A percentile compares a stretch with the other conserved stretches of the same genome.
Conservation (phyloP, 768 basidiomycete genomes). For the Psilocybe cubensis region DNA sequence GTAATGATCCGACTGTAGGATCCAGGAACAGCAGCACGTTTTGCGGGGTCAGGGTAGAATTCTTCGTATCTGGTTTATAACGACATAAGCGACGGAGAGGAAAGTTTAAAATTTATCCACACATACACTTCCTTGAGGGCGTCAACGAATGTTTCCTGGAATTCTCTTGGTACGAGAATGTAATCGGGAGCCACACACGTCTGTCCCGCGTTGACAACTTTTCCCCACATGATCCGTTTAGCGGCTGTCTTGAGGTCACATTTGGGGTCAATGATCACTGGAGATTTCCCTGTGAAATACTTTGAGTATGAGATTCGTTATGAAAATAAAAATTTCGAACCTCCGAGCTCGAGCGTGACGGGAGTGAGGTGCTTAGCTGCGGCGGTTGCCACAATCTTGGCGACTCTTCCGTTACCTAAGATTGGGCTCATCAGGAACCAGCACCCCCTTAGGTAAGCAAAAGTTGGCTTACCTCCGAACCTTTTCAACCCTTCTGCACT, state of each 20-base stretch:
- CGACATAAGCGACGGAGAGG: not conserved
- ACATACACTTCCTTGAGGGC: slow-evolving; percentile 46
- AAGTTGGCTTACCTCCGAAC: no score
- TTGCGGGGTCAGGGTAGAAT: slow-evolving; percentile 59
- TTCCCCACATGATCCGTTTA: slow-evolving; percentile 83
- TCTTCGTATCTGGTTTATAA: slow-evolving; percentile 44
- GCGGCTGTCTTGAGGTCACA: slow-evolving; percentile 70
- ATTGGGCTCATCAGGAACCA: no score
- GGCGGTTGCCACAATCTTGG: slow-evolving; percentile 66
- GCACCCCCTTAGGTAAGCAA: no score
- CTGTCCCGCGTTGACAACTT: slow-evolving; percentile 75
- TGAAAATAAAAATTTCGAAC: slow-evolving; percentile 18
- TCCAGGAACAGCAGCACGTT: slow-evolving; percentile 40
- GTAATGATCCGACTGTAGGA: slow-evolving; percentile 58
- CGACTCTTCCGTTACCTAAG: slow-evolving; percentile 59
- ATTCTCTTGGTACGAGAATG: slow-evolving; percentile 47
- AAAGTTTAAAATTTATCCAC: not conserved
- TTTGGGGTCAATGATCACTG: slow-evolving; percentile 72
- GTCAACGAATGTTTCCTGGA: slow-evolving; percentile 48
- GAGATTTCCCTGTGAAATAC: slow-evolving; percentile 58
- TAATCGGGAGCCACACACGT: slow-evolving; percentile 72
- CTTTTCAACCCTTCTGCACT: no score
- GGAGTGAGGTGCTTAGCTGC: slow-evolving; percentile 82
- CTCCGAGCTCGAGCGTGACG: slow-evolving; percentile 49
- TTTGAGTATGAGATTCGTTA: not conserved